A percentile compares a stretch with the other conserved stretches of the same genome.
These are phyloP conservation scores for Cytospora leucostoma DNA, from an alignment of 2,329 filamentous ascomycete species.

Conservation along the genomic window DNA sequence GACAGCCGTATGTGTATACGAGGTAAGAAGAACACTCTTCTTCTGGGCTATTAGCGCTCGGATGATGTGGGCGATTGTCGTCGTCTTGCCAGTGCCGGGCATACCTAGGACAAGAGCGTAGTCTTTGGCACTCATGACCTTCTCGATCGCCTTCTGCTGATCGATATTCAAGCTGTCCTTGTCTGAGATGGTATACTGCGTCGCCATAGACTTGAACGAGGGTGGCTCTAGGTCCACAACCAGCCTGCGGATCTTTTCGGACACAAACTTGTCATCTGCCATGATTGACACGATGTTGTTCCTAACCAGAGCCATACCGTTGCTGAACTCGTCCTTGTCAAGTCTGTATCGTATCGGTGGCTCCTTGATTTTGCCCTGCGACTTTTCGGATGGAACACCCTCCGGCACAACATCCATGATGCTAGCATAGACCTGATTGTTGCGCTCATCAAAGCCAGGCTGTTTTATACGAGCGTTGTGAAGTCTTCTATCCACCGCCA, in stretches of 20 bases:
- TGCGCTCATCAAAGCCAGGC: constrained; percentile 70
- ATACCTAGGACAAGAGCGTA: constrained; percentile 98
- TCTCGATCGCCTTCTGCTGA: constrained; percentile 82
- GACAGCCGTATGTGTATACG: constrained; percentile 95
- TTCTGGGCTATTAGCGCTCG: constrained; percentile 83
- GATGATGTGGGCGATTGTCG: constrained; percentile 97
- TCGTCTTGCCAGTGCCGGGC: constrained; percentile 98
- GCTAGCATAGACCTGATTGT: constrained; percentile 84
- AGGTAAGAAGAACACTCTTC: constrained; percentile 90
- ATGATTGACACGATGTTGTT: constrained; percentile 95
- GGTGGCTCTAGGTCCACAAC: constrained; percentile 78
- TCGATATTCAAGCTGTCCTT: constrained; percentile 78
- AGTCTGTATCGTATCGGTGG: constrained; percentile 73
- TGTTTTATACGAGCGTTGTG: constrained; percentile 81
- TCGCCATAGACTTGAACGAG: constrained; percentile 67
- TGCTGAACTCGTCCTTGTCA: constrained; percentile 98
- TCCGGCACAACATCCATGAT: constrained; percentile 81
- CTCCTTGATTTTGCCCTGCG: constrained; percentile 53
- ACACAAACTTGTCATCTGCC: constrained; percentile 72
- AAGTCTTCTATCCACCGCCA: constrained; percentile 86
- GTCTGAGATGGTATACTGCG: constrained; percentile 63
- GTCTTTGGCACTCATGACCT: constrained; percentile 93
- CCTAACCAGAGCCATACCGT: constrained; percentile 91
- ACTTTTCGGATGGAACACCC: constrained; percentile 53
- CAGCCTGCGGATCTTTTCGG: constrained; percentile 71